Base-by-base conservation (phyloP, 129 eudicot species). In the Calendula officinalis region DNA sequence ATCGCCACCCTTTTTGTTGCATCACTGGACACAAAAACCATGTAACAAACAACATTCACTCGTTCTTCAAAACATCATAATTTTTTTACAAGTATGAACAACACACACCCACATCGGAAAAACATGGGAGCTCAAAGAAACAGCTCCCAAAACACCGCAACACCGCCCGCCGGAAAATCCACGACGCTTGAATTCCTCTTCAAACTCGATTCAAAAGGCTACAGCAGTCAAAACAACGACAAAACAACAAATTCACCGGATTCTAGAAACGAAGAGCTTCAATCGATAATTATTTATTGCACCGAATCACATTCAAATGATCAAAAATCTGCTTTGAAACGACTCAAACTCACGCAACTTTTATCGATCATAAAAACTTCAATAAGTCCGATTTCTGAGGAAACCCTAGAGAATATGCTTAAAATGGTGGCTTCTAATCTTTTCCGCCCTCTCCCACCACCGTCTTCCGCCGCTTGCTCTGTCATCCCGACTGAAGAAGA, bases 381-480 rank as follows among this genome's bases (percentile, higher is more conserved):
- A 1, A 64, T 65, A 35, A 74, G 52, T 12, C 77, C 78, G 6
- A 44, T 84, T 3, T 61, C 75, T 13, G 67, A 69, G 64, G 73
- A 84, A 10, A 72, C 78, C 49, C 49, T 77, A 3, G 69, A 78
- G 15, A 67, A 64, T 17, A 68, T 88, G 35, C 79, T 77, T 38
- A 49, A 68, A 8, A 84, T 88, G 96, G 60, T 84, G 65, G 71
- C 86, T 3, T 54, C 82, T 16, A 84, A 84, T 70, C 84, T 82
- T 69, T 88, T 88, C 68, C 72, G 95, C 12, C 84, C 86, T 14
- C 91, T 82, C 35, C 91, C 89, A 0, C 84, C 80, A 32, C 67
- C 62, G 27, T 62, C 64, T 63, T 30, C 64, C 11, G 36, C 83
- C 15, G 14, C 6, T 3, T 14, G 52, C 17, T 38, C 67, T 8